Percentiles rank a stretch among this genome's conserved stretches.
These are phyloP conservation scores for Irpex lacteus DNA, from an alignment of 1,284 basidiomycete genomes.

Conservation along the genomic window DNA sequence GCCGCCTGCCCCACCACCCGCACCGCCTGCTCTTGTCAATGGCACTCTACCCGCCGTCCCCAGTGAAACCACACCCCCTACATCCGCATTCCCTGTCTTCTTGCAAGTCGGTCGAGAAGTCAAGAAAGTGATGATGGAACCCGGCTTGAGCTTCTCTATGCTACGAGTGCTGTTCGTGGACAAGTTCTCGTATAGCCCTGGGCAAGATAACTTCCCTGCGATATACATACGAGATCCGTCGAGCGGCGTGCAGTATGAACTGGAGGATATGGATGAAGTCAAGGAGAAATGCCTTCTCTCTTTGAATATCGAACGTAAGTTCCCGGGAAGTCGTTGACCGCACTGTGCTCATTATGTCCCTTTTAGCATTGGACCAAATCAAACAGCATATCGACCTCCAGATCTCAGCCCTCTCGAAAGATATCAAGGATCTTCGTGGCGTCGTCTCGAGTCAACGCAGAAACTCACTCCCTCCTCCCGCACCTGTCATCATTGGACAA, in stretches of 20 bases:
- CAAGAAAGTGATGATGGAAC: constrained; percentile 81
- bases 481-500: constrained; percentile 44
- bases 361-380: constrained; percentile 95
- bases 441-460: constrained; percentile 54
- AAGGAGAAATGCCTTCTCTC: constrained; percentile 86
- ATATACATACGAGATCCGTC: constrained; percentile 93
- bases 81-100: constrained; percentile 67
- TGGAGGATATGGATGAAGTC: constrained; percentile 95
- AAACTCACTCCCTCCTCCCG: constrained; percentile 35
- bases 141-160: constrained; percentile 67
- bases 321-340: constrained; percentile 1
- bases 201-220: constrained; percentile 91
- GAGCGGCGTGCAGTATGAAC: constrained; percentile 92
- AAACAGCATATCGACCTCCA: constrained; percentile 96
- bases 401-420: constrained; percentile 82
- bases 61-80: constrained; percentile 24
- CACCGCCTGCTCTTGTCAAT: constrained; percentile 12
- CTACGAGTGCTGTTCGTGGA: constrained; percentile 91
- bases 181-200: constrained; percentile 92
- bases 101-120: constrained; percentile 91
- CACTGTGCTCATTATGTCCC: constrained; percentile 11
- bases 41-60: neutral
- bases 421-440: constrained; percentile 87
- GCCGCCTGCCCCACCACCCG: constrained; percentile 26
- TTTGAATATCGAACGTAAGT: constrained; percentile 94